Evolutionary conservation across 768 basidiomycete genomes (phyloP), one percentile per base, ranked within the genome.

Genomic region (Amanita rubescens): DNA sequence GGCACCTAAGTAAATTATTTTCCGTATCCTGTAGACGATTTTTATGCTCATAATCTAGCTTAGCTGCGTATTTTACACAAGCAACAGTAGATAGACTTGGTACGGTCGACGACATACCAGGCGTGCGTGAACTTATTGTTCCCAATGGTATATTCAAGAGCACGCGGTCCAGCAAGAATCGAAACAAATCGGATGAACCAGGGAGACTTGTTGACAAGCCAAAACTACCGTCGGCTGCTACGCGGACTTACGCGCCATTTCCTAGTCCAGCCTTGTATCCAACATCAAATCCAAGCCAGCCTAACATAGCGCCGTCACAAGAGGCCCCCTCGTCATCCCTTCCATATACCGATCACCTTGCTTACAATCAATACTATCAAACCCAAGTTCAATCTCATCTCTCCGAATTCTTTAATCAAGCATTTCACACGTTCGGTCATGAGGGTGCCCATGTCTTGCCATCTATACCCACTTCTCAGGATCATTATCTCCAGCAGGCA

Each of bases 31-130:
- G 24, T 30, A 15, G 32, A 19, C 24, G 33, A 43, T 22, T 54
- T 41, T 56, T 54, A 51, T 14, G 35, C 46, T 48, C 41, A 39
- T 46, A 14, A 27, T 50, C 25, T 14, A 22, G 53, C 57, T 19
- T 67, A 90, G 89, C 86, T 65, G 87, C 89, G 3, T 91, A 91
- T 67, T 91, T 89, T 64, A 87, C 89, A 25, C 86, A 88, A 58
- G 71, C 76, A 3, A 87, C 85, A 0, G 80, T 89, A 24, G 85
- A 88, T 64, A 72, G 81, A 39, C 73, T 91, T 34, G 75, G 78
- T 42, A 85, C 82, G 4, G 80, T 91, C 48, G 87, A 90, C 57
- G 80, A 86, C 57, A 72, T 87, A 61, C 74, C 74, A 11, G 67
- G 67, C 20, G 73, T 90, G 12, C 72, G 75, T 32, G 79, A 81